phyloP scores from a whole-genome alignment of 2,329 filamentous ascomycete genomes.

The Phialocephala sp. region DNA sequence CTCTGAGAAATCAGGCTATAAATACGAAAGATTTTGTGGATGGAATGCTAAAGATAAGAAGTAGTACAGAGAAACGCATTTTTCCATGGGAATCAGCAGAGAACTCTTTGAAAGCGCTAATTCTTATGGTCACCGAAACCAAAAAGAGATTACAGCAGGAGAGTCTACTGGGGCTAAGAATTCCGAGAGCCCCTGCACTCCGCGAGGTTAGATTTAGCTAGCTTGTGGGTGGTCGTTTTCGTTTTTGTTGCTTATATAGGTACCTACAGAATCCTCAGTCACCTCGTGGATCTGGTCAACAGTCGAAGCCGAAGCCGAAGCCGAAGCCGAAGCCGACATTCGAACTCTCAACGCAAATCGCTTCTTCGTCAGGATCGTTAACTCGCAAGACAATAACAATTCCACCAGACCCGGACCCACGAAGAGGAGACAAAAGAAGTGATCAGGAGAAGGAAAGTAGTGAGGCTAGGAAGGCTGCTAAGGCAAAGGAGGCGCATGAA shows the following conservation, averaged over 20 bases:
- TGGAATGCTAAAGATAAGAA: not conserved
- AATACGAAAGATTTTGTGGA: not conserved
- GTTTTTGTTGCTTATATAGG: not conserved
- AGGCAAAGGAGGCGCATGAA: not conserved
- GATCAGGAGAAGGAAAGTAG: not conserved
- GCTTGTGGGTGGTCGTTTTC: no score
- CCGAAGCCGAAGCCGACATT: not conserved
- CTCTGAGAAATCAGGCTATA: not conserved
- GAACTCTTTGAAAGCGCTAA: not conserved
- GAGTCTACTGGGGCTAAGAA: no score
- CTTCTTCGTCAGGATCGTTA: not conserved
- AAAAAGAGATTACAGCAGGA: no score
- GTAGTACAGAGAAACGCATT: not conserved
- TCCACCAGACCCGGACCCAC: not conserved
- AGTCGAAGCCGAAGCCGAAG: not conserved
- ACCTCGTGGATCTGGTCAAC: not conserved
- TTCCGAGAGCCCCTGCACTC: no score
- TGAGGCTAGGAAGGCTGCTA: not conserved
- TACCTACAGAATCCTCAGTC: not conserved
- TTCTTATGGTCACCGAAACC: not conserved
- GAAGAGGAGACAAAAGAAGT: not conserved
- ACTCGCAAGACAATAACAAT: not conserved
- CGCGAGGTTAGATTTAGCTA: no score
- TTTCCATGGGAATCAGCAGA: not conserved
- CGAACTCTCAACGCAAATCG: not conserved